Percentiles rank a stretch among this genome's conserved stretches.
phyloP scores from a whole-genome alignment of 176 grass and related monocot genomes.

The Dactylis glomerata region DNA sequence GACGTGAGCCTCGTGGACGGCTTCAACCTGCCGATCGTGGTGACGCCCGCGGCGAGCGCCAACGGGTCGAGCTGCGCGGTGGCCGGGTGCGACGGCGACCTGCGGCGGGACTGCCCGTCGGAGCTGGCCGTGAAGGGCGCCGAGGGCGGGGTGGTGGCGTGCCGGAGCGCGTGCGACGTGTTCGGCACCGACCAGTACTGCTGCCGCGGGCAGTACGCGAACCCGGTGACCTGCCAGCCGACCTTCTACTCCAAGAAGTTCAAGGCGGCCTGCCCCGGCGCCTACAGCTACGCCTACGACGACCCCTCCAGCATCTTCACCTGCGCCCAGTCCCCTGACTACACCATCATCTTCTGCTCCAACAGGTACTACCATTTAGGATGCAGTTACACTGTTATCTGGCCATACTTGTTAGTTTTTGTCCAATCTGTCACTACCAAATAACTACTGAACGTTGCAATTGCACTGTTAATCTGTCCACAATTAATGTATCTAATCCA shows the following conservation, averaged over 20 bases:
- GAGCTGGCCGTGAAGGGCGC: constrained; percentile 55
- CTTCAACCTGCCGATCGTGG: constrained; percentile 59
- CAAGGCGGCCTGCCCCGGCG: constrained; percentile 63
- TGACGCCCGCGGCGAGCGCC: constrained; percentile 26
- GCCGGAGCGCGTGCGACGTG: constrained; percentile 87
- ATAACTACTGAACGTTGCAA: no score
- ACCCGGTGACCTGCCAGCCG: constrained; percentile 55
- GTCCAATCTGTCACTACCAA: no score
- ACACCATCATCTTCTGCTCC: constrained; percentile 73
- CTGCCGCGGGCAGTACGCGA: constrained; percentile 53
- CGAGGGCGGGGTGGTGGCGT: constrained; percentile 46
- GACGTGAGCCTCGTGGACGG: constrained; percentile 88
- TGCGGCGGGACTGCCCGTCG: constrained; percentile 46
- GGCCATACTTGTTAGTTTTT: no score
- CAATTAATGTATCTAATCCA: no score
- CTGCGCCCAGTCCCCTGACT: constrained; percentile 52
- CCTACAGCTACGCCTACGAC: constrained; percentile 94
- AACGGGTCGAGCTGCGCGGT: constrained; percentile 37
- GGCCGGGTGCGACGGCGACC: constrained; percentile 67
- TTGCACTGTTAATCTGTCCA: no score
- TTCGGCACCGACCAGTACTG: constrained; percentile 87
- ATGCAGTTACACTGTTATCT: no score
- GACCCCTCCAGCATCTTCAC: constrained; percentile 78
- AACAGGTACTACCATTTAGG: constrained; percentile 23
- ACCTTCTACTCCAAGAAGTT: constrained; percentile 79